Conservation (phyloP, 257 asterid genomes). For the Penstemon davidsonii region DNA sequence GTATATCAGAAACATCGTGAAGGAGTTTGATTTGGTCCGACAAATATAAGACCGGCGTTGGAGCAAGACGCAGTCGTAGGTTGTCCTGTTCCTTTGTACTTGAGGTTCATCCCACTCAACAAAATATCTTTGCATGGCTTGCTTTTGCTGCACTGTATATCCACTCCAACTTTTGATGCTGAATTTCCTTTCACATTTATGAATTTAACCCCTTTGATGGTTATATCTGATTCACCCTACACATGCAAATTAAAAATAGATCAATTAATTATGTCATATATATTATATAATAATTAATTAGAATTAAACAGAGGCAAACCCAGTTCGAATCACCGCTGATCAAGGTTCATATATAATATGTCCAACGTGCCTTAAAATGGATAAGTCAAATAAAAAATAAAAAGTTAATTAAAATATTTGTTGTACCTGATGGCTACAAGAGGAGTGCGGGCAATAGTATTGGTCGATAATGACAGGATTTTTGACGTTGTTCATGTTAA, state of each 20-base stretch:
- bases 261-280: too few species aligned
- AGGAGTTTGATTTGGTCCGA: slow-evolving; percentile 22
- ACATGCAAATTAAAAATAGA: not conserved
- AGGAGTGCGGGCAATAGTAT: slow-evolving; percentile 26
- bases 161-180: not conserved
- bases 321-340: too few species aligned
- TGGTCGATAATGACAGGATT: slow-evolving; percentile 43
- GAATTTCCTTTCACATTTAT: slow-evolving; percentile 26
- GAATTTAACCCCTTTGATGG: slow-evolving; percentile 23
- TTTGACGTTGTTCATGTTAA: slow-evolving; percentile 9
- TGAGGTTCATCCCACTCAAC: slow-evolving; percentile 22
- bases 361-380: too few species aligned
- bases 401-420: not conserved
- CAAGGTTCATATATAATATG: too few species aligned
- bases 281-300: too few species aligned
- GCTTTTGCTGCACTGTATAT: slow-evolving; percentile 19
- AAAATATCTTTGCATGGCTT: slow-evolving; percentile 27
- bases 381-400: too few species aligned
- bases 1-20: not conserved
- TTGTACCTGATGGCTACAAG: slow-evolving; percentile 9
- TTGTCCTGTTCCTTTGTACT: not conserved
- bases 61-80: slow-evolving; percentile 26
- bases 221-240: not conserved
- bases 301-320: too few species aligned
- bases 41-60: slow-evolving; percentile 3